Base-by-base conservation (phyloP, 306 rosid genomes). In the Ormosia emarginata region DNA sequence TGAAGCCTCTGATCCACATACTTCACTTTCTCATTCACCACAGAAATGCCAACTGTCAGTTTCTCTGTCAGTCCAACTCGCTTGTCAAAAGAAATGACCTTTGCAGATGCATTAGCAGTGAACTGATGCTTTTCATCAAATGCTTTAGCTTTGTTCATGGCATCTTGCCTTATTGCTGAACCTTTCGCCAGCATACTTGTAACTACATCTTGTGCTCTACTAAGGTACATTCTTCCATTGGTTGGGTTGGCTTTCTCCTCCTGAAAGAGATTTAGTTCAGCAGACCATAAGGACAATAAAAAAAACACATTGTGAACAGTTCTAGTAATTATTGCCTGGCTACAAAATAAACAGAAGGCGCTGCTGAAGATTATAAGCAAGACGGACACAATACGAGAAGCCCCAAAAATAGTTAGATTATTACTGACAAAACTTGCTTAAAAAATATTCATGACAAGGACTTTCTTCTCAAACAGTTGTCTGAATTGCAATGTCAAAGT, bases 61-160 rank as follows among this genome's bases (percentile, higher is more conserved):
- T 93, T 94, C 85, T 94, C 95, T 2, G 97, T 85, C 80, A 94
- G 87, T 75, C 97, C 91, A 50, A 92, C 94, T 81, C 90, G 91
- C 90, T 71, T 89, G 86, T 92, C 97, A 80, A 94, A 91, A 75
- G 97, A 92, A 84, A 66, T 58, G 64, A 91, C 98, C 90, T 85
- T 94, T 33, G 90, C 97, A 68, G 98, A 92, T 63, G 97, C 98
- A 90, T 91, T 90, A 15, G 97, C 94, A 52, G 82, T 86, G 82
- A 94, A 86, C 62, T 79, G 91, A 89, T 94, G 98, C 81, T 92
- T 94, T 79, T 92, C 98, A 80, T 94, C 98, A 89, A 94, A 94
- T 82, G 98, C 95, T 90, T 94, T 94, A 70, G 98, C 98, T 86
- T 90, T 94, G 88, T 87, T 94, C 83, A 94, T 56, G 0, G 94